Evolutionary conservation across 2,329 filamentous ascomycete species (phyloP), one percentile per base, ranked within the genome.

Genomic region (Cordyceps pruinosa): DNA sequence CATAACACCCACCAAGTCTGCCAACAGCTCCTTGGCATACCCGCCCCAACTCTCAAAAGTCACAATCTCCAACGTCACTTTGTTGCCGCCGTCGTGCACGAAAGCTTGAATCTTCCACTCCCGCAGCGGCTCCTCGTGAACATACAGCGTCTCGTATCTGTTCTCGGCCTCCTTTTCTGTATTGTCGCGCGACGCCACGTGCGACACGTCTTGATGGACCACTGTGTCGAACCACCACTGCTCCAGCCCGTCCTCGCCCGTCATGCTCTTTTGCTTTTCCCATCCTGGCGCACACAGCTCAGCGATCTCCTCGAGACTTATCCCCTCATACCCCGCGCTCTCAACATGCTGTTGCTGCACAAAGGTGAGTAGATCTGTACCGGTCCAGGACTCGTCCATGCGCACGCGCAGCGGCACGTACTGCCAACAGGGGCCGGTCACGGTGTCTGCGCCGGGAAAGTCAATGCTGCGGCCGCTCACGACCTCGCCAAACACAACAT

Each of bases 361-460:
- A 57, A 73, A 69, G 17, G 73, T 71, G 57, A 85, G 75, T 4
- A 85, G 71, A 56, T 84, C 79, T 2, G 74, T 60, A 0, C 72
- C 79, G 3, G 75, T 81, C 77, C 80, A 82, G 3, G 68, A 65
- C 15, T 34, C 10, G 3, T 73, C 70, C 63, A 88, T 82, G 28
- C 70, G 71, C 15, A 88, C 78, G 21, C 85, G 77, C 35, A 87
- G 77, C 0, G 86, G 85, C 1, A 86, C 76, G 64, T 87, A 84
- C 63, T 88, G 85, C 76, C 85, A 85, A 60, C 83, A 86, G 0
- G 85, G 85, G 0, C 86, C 86, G 46, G 82, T 76, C 47, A 86
- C 81, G 54, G 73, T 72, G 59, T 85, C 81, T 41, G 75, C 75
- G 53, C 51, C 57, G 3, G 56, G 32, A 1, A 84, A 73, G 57